Base-by-base conservation (phyloP, 2,329 filamentous ascomycete species). In the Diaporthe vexans region DNA sequence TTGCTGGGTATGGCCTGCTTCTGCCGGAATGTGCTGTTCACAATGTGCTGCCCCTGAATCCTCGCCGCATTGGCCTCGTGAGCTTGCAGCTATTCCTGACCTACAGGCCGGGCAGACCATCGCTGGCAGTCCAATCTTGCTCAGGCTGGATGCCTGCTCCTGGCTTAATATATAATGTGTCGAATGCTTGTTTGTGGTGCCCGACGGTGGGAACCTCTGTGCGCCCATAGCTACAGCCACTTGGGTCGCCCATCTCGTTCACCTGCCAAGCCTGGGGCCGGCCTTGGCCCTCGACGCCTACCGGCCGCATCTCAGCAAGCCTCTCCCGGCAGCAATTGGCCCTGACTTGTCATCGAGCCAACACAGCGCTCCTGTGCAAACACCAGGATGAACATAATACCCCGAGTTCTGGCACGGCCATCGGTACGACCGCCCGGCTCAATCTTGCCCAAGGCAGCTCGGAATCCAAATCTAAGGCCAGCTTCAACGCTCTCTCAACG, bases 371-470 rank as follows among this genome's bases (percentile, higher is more conserved):
- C 26, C 7, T 13, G 15, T 24, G 5, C 21, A 59, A 11, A 59
- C 15, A 19, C 29, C 43, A 65, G 52, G 48, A 73, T 73, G 63
- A 40, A 43, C 35, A 51, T 51, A 3, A 51, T 35, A 61, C 21
- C 48, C 33, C 33, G 17, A 48, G 29, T 46, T 19, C 57, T 63
- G 24, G 24, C 69, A 54, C 33, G 57, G 40, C 46, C 46, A 33
- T n/a, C 57, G 21, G 35, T 3, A 37, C 71, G 51, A 52, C 68
- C 52, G 35, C 51, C 59, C 51, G n/a, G 63, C 57, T 9, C 35
- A 11, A 33, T 33, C 48, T 21, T 61, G 24, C 37, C 57, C 8
- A 69, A 59, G 33, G 48, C 71, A 46, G 29, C 57, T 52, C 40
- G 35, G 26, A 67, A 13, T 43, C 21, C 48, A 52, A 48, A 43